Percentiles rank a stretch among this genome's conserved stretches.
Conservation (phyloP, 225 moss, liverwort and hornwort species). For the Asterella californica region DNA sequence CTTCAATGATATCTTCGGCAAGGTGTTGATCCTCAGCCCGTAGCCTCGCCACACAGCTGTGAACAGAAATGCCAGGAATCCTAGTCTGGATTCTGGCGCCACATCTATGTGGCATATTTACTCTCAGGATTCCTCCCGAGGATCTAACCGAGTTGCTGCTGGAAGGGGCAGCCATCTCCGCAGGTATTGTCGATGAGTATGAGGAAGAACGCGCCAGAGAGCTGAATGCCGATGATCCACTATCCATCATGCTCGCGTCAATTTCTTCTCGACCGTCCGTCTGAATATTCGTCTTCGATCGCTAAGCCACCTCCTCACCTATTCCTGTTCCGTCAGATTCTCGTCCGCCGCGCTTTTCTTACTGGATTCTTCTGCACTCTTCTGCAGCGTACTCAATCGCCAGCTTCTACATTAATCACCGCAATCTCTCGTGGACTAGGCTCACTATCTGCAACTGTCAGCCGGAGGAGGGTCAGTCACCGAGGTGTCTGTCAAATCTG, state of each 20-base stretch:
- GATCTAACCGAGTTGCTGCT: neutral
- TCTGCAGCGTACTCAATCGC: neutral
- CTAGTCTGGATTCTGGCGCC: conserved; percentile 1
- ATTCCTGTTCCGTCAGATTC: neutral
- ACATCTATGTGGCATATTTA: neutral
- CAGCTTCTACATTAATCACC: neutral
- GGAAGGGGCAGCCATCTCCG: neutral
- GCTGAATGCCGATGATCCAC: conserved; percentile 11
- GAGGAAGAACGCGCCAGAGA: neutral
- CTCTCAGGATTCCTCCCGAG: neutral
- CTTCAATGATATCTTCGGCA: conserved; percentile 29
- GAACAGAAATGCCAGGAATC: conserved; percentile 19
- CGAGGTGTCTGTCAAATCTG: neutral
- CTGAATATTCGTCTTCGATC: neutral
- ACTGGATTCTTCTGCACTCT: neutral
- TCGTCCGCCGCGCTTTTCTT: neutral
- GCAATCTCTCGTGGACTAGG: neutral
- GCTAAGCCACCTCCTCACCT: neutral
- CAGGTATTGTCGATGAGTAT: neutral
- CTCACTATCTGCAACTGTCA: neutral
- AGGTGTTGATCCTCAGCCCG: conserved; percentile 32
- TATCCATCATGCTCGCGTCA: conserved; percentile 15
- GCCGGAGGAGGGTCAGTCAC: neutral
- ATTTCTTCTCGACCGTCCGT: neutral
- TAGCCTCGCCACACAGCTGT: conserved; percentile 28